These are phyloP conservation scores for Fragaria ananassa DNA, from an alignment of 306 rosid species.

Conservation along the genomic window DNA sequence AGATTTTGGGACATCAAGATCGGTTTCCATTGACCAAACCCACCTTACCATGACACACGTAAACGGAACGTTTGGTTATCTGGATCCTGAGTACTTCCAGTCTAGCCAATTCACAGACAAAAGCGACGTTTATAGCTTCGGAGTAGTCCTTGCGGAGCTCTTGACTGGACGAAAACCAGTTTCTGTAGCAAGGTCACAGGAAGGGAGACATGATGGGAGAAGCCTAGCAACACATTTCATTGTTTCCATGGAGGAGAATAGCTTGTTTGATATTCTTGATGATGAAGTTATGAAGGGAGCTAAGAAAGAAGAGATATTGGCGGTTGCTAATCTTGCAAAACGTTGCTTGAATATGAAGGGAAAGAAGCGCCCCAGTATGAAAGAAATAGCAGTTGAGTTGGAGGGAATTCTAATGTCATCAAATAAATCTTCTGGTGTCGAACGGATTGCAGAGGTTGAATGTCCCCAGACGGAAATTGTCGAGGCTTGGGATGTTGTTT, in stretches of 20 bases:
- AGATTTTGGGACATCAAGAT: constrained; percentile 20
- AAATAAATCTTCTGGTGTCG: background rate
- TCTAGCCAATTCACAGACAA: constrained; percentile 4
- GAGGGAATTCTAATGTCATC: background rate
- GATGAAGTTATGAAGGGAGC: background rate
- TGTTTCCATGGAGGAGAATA: background rate
- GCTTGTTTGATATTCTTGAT: background rate
- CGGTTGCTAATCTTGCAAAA: background rate
- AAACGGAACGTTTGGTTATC: constrained; percentile 18
- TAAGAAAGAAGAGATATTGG: background rate
- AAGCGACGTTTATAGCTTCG: constrained; percentile 24
- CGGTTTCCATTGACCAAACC: background rate
- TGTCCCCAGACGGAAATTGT: background rate
- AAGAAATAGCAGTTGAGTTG: background rate
- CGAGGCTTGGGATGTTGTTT: background rate
- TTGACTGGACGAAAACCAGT: constrained; percentile 20
- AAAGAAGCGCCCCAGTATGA: background rate
- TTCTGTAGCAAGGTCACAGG: background rate
- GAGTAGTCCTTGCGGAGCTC: constrained; percentile 21
- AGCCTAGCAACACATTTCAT: background rate
- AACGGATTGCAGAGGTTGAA: background rate
- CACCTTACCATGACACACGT: constrained; percentile 18
- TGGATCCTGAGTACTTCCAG: constrained; percentile 21
- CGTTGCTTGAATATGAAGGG: background rate
- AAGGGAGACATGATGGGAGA: background rate